Percentiles rank a stretch among this genome's conserved stretches.
These are phyloP conservation scores for Candida sonorensis DNA, from an alignment of 805 yeast species.

Conservation along the genomic window DNA sequence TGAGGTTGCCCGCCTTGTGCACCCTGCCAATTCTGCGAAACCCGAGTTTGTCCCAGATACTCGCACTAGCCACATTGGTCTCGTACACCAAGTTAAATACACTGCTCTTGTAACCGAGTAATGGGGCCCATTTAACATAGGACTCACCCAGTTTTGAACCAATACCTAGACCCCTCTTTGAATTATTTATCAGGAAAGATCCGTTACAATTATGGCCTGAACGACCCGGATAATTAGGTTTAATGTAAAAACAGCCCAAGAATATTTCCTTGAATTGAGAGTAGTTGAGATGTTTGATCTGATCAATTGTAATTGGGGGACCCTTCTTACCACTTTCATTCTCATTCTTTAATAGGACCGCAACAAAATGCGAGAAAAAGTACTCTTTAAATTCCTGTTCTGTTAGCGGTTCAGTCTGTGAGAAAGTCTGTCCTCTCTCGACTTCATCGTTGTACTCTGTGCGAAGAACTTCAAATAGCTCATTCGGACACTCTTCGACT, in stretches of 20 bases:
- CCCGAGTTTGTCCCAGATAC: conserved; percentile 79
- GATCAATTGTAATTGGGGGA: conserved; percentile 11
- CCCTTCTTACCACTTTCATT: too few species aligned
- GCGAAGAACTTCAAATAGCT: conserved; percentile 39
- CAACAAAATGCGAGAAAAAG: conserved; percentile 65
- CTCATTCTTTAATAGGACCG: conserved; percentile 41
- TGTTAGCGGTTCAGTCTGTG: conserved; percentile 38
- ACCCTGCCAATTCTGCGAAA: conserved; percentile 73
- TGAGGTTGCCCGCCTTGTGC: conserved; percentile 66
- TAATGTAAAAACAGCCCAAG: conserved; percentile 73
- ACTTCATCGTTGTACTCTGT: conserved; percentile 58
- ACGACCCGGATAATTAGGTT: conserved; percentile 82
- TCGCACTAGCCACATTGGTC: conserved; percentile 66
- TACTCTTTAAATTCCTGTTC: conserved; percentile 49
- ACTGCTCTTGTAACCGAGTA: conserved; percentile 71
- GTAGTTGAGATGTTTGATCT: conserved; percentile 11
- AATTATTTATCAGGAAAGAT: conserved; percentile 63
- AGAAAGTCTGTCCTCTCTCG: conserved; percentile 72
- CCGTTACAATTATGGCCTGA: conserved; percentile 86
- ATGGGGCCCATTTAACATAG: conserved; percentile 68
- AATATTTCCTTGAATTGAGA: conserved; percentile 40
- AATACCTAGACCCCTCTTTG: conserved; percentile 54
- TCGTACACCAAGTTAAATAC: conserved; percentile 86
- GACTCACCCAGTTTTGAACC: conserved; percentile 65
- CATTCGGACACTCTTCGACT: conserved; percentile 40